These are phyloP conservation scores for Acidomyces sp. DNA, from an alignment of 495 filamentous ascomycete species.

Conservation along the genomic window DNA sequence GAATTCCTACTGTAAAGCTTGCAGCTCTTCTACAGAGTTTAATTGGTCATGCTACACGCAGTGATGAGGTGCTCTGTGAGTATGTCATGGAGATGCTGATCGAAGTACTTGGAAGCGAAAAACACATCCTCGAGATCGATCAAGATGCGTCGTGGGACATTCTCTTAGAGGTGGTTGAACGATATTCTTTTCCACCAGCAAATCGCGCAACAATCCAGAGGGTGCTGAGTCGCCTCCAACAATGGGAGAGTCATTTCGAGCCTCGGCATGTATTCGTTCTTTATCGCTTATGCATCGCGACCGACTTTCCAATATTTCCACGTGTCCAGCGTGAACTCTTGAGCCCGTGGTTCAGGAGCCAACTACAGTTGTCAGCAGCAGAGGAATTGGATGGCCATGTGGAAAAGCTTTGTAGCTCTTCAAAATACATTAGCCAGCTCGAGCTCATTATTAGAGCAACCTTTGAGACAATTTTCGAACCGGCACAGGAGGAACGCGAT, in stretches of 20 bases:
- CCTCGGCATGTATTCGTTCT: background rate
- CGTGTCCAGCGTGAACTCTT: too few relatives aligned
- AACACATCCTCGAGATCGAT: background rate
- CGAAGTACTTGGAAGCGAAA: background rate
- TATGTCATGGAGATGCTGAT: constrained; percentile 1
- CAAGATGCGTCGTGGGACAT: background rate
- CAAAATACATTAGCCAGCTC: too few relatives aligned
- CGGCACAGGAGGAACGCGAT: too few relatives aligned
- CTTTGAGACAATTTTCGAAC: too few relatives aligned
- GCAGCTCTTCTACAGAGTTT: background rate
- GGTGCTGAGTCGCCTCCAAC: background rate
- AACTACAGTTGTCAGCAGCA: too few relatives aligned
- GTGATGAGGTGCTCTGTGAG: too few relatives aligned
- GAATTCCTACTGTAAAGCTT: background rate
- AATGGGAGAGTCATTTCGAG: too few relatives aligned
- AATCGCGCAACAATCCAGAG: background rate
- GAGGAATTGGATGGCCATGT: too few relatives aligned
- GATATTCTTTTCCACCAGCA: background rate
- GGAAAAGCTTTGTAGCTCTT: too few relatives aligned
- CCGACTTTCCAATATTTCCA: constrained; percentile 33
- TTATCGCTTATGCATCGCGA: constrained; percentile 1
- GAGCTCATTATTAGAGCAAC: too few relatives aligned
- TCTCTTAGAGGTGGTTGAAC: background rate
- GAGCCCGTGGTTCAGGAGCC: too few relatives aligned
- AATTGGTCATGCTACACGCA: too few relatives aligned